phyloP scores from a whole-genome alignment of 2,329 filamentous ascomycete species.

The Ophiosphaerella herpotricha region DNA sequence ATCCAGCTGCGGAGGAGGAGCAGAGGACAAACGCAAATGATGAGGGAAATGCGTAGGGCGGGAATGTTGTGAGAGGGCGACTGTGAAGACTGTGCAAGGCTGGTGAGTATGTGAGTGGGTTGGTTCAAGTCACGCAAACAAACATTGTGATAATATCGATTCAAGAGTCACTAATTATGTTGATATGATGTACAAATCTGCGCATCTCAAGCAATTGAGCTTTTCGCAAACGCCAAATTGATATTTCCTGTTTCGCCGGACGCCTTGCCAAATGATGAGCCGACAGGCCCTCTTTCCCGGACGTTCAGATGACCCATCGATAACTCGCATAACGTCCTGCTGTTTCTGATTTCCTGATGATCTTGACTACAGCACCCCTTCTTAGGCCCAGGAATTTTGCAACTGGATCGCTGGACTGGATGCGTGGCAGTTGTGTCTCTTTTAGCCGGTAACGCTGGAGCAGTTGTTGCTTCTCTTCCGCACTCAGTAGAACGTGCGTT shows the following conservation, averaged over 20 bases:
- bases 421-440: conserved; percentile 94
- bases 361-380: conserved; percentile 96
- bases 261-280: conserved; percentile 5
- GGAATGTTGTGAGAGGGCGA: conserved; percentile 21
- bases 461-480: conserved; percentile 84
- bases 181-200: conserved; percentile 2
- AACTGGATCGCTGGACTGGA: conserved; percentile 89
- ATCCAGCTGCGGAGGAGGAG: neutral
- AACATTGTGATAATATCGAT: neutral
- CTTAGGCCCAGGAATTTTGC: conserved; percentile 88
- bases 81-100: neutral
- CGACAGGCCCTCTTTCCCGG: neutral
- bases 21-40: conserved; percentile 11
- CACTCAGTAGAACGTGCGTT: conserved; percentile 86
- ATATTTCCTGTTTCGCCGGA: conserved; percentile 4
- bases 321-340: conserved; percentile 97
- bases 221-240: conserved; percentile 4
- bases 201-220: neutral
- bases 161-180: neutral
- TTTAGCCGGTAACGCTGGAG: conserved; percentile 91
- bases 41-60: conserved; percentile 31
- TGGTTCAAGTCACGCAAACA: neutral
- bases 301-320: conserved; percentile 62
- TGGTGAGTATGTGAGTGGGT: too few relatives aligned
- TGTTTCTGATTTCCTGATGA: conserved; percentile 93